Conservation (phyloP, 106 monocot genomes). For the Vanilla planifolia region DNA sequence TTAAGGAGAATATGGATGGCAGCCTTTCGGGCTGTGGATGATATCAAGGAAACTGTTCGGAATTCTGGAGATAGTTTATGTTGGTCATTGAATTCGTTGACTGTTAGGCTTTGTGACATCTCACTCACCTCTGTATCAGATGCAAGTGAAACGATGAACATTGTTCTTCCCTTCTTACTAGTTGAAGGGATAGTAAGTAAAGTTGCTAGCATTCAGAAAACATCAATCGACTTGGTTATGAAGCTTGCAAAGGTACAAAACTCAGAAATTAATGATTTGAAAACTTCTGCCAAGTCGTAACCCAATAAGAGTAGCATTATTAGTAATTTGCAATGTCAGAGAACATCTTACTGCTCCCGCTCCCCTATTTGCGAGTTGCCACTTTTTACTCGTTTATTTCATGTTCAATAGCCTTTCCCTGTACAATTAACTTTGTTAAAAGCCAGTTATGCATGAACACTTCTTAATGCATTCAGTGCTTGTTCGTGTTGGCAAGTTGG, state of each 20-base stretch:
- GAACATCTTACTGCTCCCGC: no score
- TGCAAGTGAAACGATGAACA: slow-evolving; percentile 69
- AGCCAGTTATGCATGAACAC: no score
- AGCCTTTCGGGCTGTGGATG: slow-evolving; percentile 97
- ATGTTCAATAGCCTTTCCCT: no score
- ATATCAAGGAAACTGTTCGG: slow-evolving; percentile 97
- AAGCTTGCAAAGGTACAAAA: slow-evolving; percentile 80
- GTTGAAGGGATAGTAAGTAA: slow-evolving; percentile 89
- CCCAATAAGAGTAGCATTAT: no score
- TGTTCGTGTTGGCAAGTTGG: no score
- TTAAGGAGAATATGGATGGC: slow-evolving; percentile 76
- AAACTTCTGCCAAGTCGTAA: no score
- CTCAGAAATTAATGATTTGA: no score
- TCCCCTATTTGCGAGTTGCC: no score
- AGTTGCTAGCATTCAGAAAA: slow-evolving; percentile 86
- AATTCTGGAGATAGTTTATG: slow-evolving; percentile 89
- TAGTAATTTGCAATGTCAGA: no score
- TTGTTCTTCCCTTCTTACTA: slow-evolving; percentile 87
- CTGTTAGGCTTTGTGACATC: slow-evolving; percentile 79
- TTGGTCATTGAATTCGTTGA: slow-evolving; percentile 84
- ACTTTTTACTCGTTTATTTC: no score
- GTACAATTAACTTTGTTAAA: no score
- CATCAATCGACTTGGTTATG: slow-evolving; percentile 83
- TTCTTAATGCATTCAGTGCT: no score
- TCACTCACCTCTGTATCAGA: slow-evolving; percentile 71